These are phyloP conservation scores for Sporothrix pallida DNA, from an alignment of 2,329 filamentous ascomycete genomes.

Conservation along the genomic window DNA sequence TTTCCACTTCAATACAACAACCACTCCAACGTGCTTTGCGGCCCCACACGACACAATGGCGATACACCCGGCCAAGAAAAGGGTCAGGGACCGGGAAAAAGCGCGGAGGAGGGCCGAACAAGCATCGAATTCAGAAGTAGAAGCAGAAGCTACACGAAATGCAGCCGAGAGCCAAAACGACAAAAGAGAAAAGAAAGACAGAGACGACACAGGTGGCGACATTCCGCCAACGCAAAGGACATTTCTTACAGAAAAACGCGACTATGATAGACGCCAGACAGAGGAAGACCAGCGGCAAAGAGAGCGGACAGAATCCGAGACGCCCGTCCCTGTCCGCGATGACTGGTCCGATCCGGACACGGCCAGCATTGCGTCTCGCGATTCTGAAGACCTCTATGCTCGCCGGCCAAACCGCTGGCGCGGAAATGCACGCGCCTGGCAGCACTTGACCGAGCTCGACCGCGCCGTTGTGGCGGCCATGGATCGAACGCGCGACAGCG, in stretches of 20 bases:
- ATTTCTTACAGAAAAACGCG: neutral
- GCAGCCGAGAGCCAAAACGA: neutral
- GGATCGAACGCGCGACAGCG: conserved; percentile 64
- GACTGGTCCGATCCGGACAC: conserved; percentile 52
- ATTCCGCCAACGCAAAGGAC: neutral
- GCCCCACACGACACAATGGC: neutral
- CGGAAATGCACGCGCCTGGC: conserved; percentile 73
- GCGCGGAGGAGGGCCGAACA: no score
- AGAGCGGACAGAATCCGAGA: neutral
- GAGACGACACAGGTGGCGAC: neutral
- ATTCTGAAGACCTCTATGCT: conserved; percentile 54
- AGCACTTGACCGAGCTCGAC: conserved; percentile 64
- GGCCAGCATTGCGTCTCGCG: conserved; percentile 54
- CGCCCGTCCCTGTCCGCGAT: neutral
- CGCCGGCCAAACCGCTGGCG: conserved; percentile 73
- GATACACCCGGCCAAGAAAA: neutral
- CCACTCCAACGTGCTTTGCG: neutral
- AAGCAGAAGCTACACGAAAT: neutral
- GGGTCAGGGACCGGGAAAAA: neutral
- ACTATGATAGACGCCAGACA: neutral
- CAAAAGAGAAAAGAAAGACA: neutral
- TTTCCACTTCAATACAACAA: neutral
- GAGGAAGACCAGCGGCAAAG: no score
- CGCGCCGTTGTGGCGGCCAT: conserved; percentile 67
- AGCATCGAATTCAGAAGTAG: neutral